Base-by-base conservation (phyloP, 1,139 yeast genomes). In the Debaryomycetaceae sp. region DNA sequence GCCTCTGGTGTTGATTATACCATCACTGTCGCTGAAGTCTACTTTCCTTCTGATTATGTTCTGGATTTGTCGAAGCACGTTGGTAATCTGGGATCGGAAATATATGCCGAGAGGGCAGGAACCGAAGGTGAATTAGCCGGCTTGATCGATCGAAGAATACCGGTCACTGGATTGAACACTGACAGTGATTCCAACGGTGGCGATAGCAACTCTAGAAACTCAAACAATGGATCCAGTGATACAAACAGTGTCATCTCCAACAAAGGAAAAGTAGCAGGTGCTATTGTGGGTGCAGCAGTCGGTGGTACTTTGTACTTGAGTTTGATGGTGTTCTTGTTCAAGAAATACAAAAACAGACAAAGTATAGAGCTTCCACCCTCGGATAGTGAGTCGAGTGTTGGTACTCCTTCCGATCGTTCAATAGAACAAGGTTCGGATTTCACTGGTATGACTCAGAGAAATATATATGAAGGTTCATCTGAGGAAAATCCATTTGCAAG, bases 11-110 rank as follows among this genome's bases (percentile, higher is more conserved):
- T 71, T 48, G 57, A 65, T 40, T 85, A 85, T 60, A 76, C 85
- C 39, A 83, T 85, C 45, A 83, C 91, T 0, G 86, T 86, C 49
- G 93, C 93, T 14, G 87, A 83, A 60, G 86, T 85, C 43, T 85
- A 82, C 58, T 85, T 83, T 72, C 88, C 88, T 40, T 60, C 67
- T n/a, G 62, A 62, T 11, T 65, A 75, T 13, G 69, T 83, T 14
- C 57, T 59, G 11, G 59, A 68, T 0, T 70, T 86, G 53, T 75
- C 76, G 45, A 59, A 60, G 34, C 62, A 70, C 40, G 62, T 86
- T 37, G 63, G 66, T 41, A 65, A 78, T 47, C 42, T 68, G 0
- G 55, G 63, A 11, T 83, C 90, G 6, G 48, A 52, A 30, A 55
- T 86, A 37, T 85, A 81, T 62, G 54, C 69, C 40, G 78, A 79